Conservation (phyloP, 352 stramenopile genomes). For the Pythium scleroteichum region DNA sequence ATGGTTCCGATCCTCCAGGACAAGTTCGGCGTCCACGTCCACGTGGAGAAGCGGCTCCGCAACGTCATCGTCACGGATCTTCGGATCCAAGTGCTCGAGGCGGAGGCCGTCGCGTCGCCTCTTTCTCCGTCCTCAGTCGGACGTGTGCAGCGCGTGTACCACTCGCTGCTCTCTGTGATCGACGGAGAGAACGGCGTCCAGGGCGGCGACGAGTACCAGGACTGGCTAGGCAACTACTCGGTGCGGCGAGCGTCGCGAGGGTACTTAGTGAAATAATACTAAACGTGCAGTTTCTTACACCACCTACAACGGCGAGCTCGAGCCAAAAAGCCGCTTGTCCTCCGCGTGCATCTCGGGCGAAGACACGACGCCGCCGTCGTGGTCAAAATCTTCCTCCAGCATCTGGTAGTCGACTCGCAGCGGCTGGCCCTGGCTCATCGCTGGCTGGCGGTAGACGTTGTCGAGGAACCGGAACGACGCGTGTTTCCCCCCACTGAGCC, state of each 20-base stretch:
- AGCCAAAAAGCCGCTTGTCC: constrained; percentile 52
- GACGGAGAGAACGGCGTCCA: constrained; percentile 36
- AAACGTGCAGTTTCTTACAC: not conserved
- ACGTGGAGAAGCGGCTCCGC: constrained; percentile 58
- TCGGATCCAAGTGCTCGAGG: constrained; percentile 40
- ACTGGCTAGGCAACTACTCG: constrained; percentile 34
- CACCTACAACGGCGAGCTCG: constrained; percentile 10
- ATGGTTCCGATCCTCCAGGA: constrained; percentile 59
- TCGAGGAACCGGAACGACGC: constrained; percentile 63
- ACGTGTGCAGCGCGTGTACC: constrained; percentile 53
- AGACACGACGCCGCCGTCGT: constrained; percentile 34
- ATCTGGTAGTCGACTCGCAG: constrained; percentile 65
- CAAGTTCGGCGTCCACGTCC: constrained; percentile 54
- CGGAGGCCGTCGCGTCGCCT: constrained; percentile 21
- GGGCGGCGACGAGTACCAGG: constrained; percentile 37
- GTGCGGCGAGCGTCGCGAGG: constrained; percentile 17
- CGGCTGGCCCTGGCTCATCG: constrained; percentile 52
- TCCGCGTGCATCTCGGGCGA: constrained; percentile 44
- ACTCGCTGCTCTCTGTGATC: constrained; percentile 53
- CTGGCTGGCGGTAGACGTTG: constrained; percentile 69
- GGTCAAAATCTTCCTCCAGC: constrained; percentile 37
- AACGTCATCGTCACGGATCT: constrained; percentile 70
- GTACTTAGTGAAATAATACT: constrained; percentile 36
- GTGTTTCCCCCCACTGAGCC: constrained; percentile 37
- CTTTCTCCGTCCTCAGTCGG: constrained; percentile 30